Evolutionary conservation across 306 rosid genomes (phyloP), one percentile per base, ranked within the genome.

Genomic region (Sicyos baderoa): DNA sequence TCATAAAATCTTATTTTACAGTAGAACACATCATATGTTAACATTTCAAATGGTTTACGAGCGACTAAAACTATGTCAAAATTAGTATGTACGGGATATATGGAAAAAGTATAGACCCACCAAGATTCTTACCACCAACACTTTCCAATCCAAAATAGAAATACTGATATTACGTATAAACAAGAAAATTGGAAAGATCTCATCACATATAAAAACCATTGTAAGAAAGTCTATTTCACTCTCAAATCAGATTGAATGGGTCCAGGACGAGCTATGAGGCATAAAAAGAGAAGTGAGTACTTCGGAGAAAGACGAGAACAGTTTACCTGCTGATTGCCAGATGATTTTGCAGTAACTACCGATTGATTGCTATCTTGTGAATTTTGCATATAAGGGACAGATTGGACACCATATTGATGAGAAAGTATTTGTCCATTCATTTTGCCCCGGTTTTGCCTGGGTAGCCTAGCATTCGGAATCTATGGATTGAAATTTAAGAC

Each of bases 391-490:
- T 71, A 73, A 16, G 78, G 61, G 66, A 59, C 77, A 68, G 86
- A 60, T 58, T 70, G 77, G 66, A 74, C 73, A 68, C 77, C 80
- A 69, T 86, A 88, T 68, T 82, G 87, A 44, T 82, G 87, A 44
- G 90, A 67, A 68, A 57, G 68, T 54, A 82, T 58, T 68, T 73
- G 83, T 32, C 88, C 96, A 70, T 83, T 89, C 76, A 75, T 77
- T 82, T 91, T 85, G n/a, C 90, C 87, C 78, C 91, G 79, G 77
- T 76, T 89, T 72, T 83, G 89, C 86, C 87, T 81, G 55, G 77
- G 81, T 75, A 76, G 92, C 80, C 95, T 84, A 49, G 72, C 70
- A 80, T 73, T 85, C 44, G 95, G 72, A 74, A 78, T 80, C 95
- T 87, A 88, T 15, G 76, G 69, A 76, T 19, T 63, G 59, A 72